Base-by-base conservation (phyloP, 768 basidiomycete species). In the Phlebiopsis flavidoalba region DNA sequence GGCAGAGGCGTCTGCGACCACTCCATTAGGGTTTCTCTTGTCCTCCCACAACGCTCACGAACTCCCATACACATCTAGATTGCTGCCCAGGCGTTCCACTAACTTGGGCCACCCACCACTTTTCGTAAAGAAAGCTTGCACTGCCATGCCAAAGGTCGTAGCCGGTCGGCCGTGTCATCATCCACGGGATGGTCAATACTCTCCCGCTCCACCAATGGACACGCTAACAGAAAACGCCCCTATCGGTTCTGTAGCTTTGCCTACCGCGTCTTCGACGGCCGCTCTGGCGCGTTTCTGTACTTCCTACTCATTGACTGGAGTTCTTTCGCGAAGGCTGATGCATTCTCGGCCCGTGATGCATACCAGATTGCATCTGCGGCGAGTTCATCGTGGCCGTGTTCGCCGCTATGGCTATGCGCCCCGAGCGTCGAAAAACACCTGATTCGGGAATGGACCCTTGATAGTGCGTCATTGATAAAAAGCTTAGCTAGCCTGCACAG, bases 101-200 rank as follows among this genome's bases (percentile, higher is more conserved):
- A 1, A 11, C 22, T 51, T 51, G 50, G 40, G 15, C 22, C 50
- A 24, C 50, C 14, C 22, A 11, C 17, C 14, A 26, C 22, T n/a
- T 31, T 35, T 36, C 52, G 19, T 17, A 17, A n/a, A n/a, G 31
- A 11, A 36, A 31, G 35, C 11, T 8, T 33, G 31, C 52, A 43
- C 52, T 40, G 36, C 65, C 60, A 96, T 96, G 94, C 94, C 94
- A 57, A 95, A 95, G 73, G 91, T 97, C 63, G 83, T 95, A 69
- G 93, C 93, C 84, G 92, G 65, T 94, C 91, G 46, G 88, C 91
- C 4, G 84, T 94, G 62, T 94, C 93, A 8, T 91, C 93, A 2
- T 95, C 93, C 4, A 86, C 91, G 37, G n/a, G 89, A 92, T 70
- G 91, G 91, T 91, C 55, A 63, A 54, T 63, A 50, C 56, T 52